Evolutionary conservation across 2,329 filamentous ascomycete species (phyloP).

Genomic region (Orbilia oligospora): DNA sequence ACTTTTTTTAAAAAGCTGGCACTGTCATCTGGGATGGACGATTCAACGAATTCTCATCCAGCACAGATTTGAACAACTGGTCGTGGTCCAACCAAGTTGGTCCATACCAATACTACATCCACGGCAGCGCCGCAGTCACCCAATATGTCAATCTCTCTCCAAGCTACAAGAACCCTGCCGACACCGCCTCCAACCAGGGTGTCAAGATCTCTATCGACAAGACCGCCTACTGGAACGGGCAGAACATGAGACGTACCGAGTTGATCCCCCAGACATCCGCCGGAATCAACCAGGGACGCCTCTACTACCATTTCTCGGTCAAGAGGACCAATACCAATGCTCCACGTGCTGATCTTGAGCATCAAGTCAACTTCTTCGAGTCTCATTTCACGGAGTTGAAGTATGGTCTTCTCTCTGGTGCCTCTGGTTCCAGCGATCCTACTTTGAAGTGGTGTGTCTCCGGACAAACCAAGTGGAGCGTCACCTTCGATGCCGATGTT

Average conservation of each 20-base stretch:
- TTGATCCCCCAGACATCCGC: conserved; percentile 79
- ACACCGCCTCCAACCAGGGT: conserved; percentile 75
- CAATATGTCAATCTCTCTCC: conserved; percentile 76
- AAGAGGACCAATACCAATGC: conserved; percentile 74
- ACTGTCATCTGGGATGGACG: conserved; percentile 76
- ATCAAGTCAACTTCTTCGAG: conserved; percentile 77
- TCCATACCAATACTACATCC: conserved; percentile 76
- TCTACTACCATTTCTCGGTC: conserved; percentile 81
- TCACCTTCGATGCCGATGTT: conserved; percentile 74
- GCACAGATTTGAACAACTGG: conserved; percentile 73
- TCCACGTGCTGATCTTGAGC: conserved; percentile 75
- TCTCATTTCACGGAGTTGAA: conserved; percentile 83
- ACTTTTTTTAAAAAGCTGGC: conserved; percentile 62
- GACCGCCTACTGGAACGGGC: conserved; percentile 78
- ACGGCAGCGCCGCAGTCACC: conserved; percentile 73
- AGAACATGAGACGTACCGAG: conserved; percentile 80
- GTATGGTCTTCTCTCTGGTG: conserved; percentile 74
- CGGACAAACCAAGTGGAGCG: conserved; percentile 75
- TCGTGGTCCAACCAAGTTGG: conserved; percentile 78
- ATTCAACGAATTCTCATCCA: conserved; percentile 74
- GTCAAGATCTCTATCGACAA: conserved; percentile 77
- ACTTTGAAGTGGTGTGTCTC: conserved; percentile 77
- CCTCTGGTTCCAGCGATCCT: conserved; percentile 68
- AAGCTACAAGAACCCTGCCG: conserved; percentile 76
- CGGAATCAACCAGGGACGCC: conserved; percentile 76